Evolutionary conservation across 1,284 basidiomycete species (phyloP).

Genomic region (Xanthoconium separans): DNA sequence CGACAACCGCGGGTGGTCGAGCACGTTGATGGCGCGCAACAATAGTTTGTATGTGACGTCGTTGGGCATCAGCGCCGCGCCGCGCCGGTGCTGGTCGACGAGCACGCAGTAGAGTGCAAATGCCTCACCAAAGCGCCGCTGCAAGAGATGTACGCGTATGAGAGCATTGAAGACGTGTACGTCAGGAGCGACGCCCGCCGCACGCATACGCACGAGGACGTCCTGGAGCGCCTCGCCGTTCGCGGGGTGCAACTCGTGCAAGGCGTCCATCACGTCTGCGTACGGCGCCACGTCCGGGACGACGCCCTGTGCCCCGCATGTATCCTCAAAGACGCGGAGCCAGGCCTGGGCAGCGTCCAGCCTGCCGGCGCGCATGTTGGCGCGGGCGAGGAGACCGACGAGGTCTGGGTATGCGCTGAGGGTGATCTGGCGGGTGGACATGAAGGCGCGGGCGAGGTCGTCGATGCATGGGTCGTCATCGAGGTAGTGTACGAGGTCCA

Average conservation of each 20-base stretch:
- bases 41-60: constrained; percentile 45
- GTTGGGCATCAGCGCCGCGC: constrained; percentile 36
- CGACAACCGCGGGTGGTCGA: constrained; percentile 21
- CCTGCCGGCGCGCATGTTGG: constrained; percentile 36
- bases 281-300: constrained; percentile 32
- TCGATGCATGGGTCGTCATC: constrained; percentile 31
- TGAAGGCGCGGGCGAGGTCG: constrained; percentile 37
- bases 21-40: constrained; percentile 38
- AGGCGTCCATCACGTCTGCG: constrained; percentile 39
- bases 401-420: constrained; percentile 36
- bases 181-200: constrained; percentile 38
- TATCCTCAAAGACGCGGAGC: constrained; percentile 30
- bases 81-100: constrained; percentile 21
- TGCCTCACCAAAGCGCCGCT: constrained; percentile 34
- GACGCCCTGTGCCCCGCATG: constrained; percentile 18
- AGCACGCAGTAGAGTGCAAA: constrained; percentile 45
- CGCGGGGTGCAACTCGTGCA: constrained; percentile 32
- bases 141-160: constrained; percentile 39
- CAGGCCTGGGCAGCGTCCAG: constrained; percentile 36
- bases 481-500: constrained; percentile 39
- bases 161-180: constrained; percentile 47
- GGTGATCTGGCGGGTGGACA: constrained; percentile 32
- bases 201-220: constrained; percentile 41
- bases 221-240: constrained; percentile 34
- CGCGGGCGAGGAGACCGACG: constrained; percentile 37